Percentiles rank a stretch among this genome's conserved stretches.
These are phyloP conservation scores for Fusarium sp. DNA, from an alignment of 2,329 filamentous ascomycete genomes.

Conservation along the genomic window DNA sequence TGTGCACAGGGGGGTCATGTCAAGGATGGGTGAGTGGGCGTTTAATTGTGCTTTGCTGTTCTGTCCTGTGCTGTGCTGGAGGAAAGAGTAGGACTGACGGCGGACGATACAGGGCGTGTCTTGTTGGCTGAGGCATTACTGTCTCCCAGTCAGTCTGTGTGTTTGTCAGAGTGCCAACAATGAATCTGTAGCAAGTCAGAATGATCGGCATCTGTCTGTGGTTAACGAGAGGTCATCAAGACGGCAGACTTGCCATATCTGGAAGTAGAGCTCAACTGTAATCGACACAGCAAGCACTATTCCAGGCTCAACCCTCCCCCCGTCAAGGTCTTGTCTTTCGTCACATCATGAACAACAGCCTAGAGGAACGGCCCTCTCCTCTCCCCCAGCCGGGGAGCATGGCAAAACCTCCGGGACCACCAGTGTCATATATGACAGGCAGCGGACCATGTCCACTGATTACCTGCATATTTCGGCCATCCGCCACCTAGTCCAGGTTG, in stretches of 20 bases:
- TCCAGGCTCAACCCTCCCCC: not conserved
- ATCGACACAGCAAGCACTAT: conserved; percentile 3
- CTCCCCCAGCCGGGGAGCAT: conserved; percentile 18
- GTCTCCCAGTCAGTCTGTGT: not conserved
- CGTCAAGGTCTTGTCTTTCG: conserved; percentile 4
- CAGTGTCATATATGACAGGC: conserved; percentile 35
- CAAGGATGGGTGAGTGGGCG: conserved; percentile 17
- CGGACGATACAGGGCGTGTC: not conserved
- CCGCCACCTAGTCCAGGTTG: not conserved
- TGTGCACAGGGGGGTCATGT: conserved; percentile 32
- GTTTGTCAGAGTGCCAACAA: not conserved
- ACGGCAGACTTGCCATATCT: not conserved
- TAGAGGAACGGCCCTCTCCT: not conserved
- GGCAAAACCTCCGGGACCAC: conserved; percentile 11
- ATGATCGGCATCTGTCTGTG: not conserved
- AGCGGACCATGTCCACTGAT: conserved; percentile 6
- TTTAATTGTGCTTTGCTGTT: not conserved
- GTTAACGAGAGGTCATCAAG: not conserved
- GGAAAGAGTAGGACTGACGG: not conserved
- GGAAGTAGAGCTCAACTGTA: not conserved
- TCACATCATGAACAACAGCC: conserved; percentile 25
- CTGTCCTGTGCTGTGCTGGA: not conserved
- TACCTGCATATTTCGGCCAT: conserved; percentile 18
- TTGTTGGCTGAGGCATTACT: not conserved
- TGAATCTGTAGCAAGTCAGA: not conserved